A percentile compares a stretch with the other conserved stretches of the same genome.
These are phyloP conservation scores for Porcisia hertigi DNA, from an alignment of 208 protist genomes.

Conservation along the genomic window DNA sequence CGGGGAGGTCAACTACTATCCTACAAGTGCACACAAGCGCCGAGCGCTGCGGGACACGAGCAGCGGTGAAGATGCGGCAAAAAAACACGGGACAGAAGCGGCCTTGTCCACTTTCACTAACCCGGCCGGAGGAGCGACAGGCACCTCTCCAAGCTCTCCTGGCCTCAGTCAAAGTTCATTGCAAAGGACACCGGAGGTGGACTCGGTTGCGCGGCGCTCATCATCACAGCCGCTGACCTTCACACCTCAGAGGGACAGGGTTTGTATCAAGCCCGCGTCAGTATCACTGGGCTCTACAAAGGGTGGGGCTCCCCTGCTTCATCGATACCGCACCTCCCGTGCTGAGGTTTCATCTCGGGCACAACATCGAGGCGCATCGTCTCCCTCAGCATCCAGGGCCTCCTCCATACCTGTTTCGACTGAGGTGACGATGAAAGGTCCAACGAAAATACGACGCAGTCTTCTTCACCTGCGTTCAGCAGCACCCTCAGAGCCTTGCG, in stretches of 20 bases:
- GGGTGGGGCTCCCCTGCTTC: slow-evolving; percentile 27
- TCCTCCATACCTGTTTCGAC: not conserved
- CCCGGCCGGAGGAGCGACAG: not conserved
- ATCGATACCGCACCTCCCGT: slow-evolving; percentile 37
- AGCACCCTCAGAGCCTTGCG: not conserved
- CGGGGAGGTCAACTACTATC: slow-evolving; percentile 47
- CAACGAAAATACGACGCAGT: slow-evolving; percentile 4
- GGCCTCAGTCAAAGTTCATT: slow-evolving; percentile 26
- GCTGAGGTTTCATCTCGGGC: not conserved
- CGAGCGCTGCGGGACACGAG: not conserved
- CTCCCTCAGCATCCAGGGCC: not conserved
- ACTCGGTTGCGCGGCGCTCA: not conserved
- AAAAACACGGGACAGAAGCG: not conserved
- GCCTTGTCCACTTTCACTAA: not conserved
- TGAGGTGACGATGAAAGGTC: not conserved
- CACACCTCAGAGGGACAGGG: not conserved
- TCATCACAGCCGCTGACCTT: slow-evolving; percentile 12
- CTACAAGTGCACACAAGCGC: slow-evolving; percentile 48
- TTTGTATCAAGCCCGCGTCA: not conserved
- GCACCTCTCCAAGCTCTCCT: slow-evolving; percentile 14
- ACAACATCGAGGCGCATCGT: slow-evolving; percentile 13
- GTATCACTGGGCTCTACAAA: not conserved
- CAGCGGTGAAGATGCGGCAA: not conserved
- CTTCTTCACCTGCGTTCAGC: not conserved
- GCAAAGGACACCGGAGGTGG: not conserved